Percentiles rank a stretch among this genome's conserved stretches.
Conservation (phyloP, 352 stramenopile genomes). For the Aphanomyces cochlioides region DNA sequence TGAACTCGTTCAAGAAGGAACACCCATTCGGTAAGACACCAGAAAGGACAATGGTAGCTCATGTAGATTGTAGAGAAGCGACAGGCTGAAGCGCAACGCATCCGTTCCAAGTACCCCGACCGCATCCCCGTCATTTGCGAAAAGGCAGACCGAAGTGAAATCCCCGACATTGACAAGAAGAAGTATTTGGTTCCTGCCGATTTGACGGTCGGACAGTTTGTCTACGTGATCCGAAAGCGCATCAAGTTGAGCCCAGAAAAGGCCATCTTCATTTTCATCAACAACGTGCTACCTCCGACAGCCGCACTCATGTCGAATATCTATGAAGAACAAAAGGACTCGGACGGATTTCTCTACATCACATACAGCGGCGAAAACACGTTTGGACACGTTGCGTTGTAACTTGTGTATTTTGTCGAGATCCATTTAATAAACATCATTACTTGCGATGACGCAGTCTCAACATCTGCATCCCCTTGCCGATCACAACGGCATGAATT, state of each 20-base stretch:
- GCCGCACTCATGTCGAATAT: constrained; percentile 98
- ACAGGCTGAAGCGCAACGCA: constrained; percentile 96
- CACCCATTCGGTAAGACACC: constrained; percentile 73
- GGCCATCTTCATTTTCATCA: constrained; percentile 99
- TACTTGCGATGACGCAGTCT: constrained; percentile 37
- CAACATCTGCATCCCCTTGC: constrained; percentile 71
- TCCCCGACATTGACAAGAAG: constrained; percentile 99
- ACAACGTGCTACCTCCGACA: constrained; percentile 97
- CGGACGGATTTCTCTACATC: constrained; percentile 99
- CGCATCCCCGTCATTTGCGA: constrained; percentile 94
- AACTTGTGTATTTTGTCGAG: constrained; percentile 1
- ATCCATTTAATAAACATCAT: constrained; percentile 10
- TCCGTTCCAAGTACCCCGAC: constrained; percentile 98
- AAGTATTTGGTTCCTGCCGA: constrained; percentile 96
- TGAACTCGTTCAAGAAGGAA: constrained; percentile 91
- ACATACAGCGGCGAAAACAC: constrained; percentile 99
- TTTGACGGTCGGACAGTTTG: constrained; percentile 97
- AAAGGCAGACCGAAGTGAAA: constrained; percentile 96
- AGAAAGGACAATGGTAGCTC: neutral
- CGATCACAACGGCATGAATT: constrained; percentile 55
- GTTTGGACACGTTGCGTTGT: constrained; percentile 76
- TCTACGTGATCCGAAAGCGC: constrained; percentile 99
- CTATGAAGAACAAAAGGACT: constrained; percentile 99
- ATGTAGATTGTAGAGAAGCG: constrained; percentile 86
- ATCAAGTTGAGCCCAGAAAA: constrained; percentile 97